A percentile compares a stretch with the other conserved stretches of the same genome.
Conservation (phyloP, 176 grass and related monocot species). For the Eleusine coracana region DNA sequence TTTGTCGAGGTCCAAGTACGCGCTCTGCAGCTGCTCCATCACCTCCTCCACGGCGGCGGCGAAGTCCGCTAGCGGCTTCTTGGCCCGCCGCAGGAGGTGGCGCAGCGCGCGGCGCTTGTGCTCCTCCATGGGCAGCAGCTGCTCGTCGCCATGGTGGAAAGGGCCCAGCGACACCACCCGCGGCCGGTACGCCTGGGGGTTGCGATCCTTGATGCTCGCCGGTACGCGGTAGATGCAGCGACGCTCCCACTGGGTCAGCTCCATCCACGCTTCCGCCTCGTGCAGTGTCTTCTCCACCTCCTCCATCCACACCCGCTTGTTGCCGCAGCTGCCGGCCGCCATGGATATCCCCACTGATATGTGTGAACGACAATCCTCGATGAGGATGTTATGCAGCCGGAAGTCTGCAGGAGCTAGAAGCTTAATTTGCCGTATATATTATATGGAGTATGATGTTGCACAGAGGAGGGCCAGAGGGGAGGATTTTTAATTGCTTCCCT, state of each 20-base stretch:
- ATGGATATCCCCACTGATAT: too few relatives aligned
- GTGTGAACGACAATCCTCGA: too few relatives aligned
- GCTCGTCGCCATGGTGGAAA: slow-evolving; percentile 51
- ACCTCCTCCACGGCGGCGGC: neutral
- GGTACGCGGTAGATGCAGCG: slow-evolving; percentile 64
- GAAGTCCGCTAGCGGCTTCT: neutral
- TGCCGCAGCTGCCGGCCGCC: too few relatives aligned
- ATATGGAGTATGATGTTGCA: too few relatives aligned
- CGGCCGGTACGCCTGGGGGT: slow-evolving; percentile 55
- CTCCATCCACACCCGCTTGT: too few relatives aligned
- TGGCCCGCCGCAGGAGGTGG: slow-evolving; percentile 55
- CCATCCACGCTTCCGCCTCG: too few relatives aligned
- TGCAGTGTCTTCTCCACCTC: too few relatives aligned
- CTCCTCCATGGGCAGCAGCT: slow-evolving; percentile 60
- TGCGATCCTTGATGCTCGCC: slow-evolving; percentile 58
- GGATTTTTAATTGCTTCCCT: too few relatives aligned
- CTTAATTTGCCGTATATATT: too few relatives aligned
- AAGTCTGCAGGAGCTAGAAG: too few relatives aligned
- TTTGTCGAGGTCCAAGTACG: neutral
- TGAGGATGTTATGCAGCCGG: too few relatives aligned
- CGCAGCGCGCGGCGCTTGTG: slow-evolving; percentile 69
- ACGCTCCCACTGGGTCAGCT: neutral
- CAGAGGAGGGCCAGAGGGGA: too few relatives aligned
- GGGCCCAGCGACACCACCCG: slow-evolving; percentile 66
- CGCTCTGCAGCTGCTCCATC: neutral